phyloP scores from a whole-genome alignment of 768 basidiomycete species.

The Daedaleopsis nitida region DNA sequence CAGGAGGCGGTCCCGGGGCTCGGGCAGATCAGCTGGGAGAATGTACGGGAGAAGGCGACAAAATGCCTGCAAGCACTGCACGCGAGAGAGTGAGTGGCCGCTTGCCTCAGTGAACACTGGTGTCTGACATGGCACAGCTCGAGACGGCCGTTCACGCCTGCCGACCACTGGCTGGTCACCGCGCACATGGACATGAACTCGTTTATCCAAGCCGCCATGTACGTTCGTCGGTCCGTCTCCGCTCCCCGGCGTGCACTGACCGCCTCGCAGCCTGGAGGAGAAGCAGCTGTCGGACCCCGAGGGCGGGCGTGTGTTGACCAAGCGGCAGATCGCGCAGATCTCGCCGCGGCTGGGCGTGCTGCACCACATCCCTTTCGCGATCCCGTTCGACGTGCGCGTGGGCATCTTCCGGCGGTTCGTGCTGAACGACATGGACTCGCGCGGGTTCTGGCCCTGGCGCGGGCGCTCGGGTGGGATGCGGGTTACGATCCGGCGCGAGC shows the following conservation, averaged over 20 bases:
- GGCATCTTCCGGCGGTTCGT: slow-evolving; percentile 88
- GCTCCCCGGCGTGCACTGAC: neutral
- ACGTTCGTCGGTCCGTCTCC: slow-evolving; percentile 29
- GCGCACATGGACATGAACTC: slow-evolving; percentile 58
- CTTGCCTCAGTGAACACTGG: neutral
- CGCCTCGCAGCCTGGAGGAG: slow-evolving; percentile 59
- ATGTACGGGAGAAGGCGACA: slow-evolving; percentile 75
- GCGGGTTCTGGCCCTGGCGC: slow-evolving; percentile 24
- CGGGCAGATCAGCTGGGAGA: slow-evolving; percentile 56
- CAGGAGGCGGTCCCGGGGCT: slow-evolving; percentile 44
- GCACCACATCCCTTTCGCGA: slow-evolving; percentile 94
- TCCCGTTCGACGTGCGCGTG: slow-evolving; percentile 92
- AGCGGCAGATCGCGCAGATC: slow-evolving; percentile 72
- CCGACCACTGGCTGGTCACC: slow-evolving; percentile 82
- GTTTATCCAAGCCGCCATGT: slow-evolving; percentile 90
- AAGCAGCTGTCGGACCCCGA: slow-evolving; percentile 43
- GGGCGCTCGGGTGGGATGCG: slow-evolving; percentile 31
- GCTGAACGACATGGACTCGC: slow-evolving; percentile 51
- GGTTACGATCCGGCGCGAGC: slow-evolving; percentile 68
- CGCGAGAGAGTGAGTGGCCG: slow-evolving; percentile 75
- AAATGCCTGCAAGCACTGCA: slow-evolving; percentile 80
- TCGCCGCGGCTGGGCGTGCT: slow-evolving; percentile 88
- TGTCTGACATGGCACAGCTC: slow-evolving; percentile 54
- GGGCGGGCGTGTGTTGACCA: slow-evolving; percentile 42
- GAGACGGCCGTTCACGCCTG: slow-evolving; percentile 77